Conservation (phyloP, 2,329 filamentous ascomycete species). For the Elsinoe ampelina region DNA sequence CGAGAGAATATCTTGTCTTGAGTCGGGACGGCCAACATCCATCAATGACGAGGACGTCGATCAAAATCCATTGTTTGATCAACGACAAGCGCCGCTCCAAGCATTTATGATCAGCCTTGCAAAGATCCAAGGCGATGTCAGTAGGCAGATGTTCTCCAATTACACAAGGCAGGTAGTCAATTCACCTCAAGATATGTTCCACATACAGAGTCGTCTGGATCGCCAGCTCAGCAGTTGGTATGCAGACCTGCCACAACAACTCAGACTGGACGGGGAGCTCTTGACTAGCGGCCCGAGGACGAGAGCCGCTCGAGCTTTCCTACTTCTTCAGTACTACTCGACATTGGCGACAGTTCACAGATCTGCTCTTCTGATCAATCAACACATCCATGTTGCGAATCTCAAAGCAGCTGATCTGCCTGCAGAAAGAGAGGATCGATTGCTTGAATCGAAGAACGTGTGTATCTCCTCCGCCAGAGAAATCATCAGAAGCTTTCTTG, state of each 20-base stretch:
- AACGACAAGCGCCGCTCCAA: neutral
- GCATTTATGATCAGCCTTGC: neutral
- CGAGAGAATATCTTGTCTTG: neutral
- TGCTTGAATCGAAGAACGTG: neutral
- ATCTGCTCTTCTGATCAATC: neutral
- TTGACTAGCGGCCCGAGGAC: neutral
- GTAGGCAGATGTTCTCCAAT: neutral
- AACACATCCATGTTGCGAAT: neutral
- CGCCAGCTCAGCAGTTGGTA: neutral
- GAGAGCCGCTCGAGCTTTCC: neutral
- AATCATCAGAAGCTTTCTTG: neutral
- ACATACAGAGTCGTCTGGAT: constrained; percentile 2
- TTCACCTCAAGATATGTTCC: constrained; percentile 5
- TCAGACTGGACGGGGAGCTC: neutral
- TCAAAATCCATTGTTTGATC: neutral
- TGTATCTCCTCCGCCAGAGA: neutral
- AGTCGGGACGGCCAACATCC: neutral
- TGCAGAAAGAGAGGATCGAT: neutral
- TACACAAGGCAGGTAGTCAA: neutral
- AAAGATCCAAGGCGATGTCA: constrained; percentile 3
- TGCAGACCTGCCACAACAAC: neutral
- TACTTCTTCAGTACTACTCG: neutral
- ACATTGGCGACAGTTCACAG: neutral
- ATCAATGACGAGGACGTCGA: constrained; percentile 9
- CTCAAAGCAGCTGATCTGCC: neutral